These are phyloP conservation scores for Amanita molliuscula DNA, from an alignment of 768 basidiomycete genomes.

Conservation along the genomic window DNA sequence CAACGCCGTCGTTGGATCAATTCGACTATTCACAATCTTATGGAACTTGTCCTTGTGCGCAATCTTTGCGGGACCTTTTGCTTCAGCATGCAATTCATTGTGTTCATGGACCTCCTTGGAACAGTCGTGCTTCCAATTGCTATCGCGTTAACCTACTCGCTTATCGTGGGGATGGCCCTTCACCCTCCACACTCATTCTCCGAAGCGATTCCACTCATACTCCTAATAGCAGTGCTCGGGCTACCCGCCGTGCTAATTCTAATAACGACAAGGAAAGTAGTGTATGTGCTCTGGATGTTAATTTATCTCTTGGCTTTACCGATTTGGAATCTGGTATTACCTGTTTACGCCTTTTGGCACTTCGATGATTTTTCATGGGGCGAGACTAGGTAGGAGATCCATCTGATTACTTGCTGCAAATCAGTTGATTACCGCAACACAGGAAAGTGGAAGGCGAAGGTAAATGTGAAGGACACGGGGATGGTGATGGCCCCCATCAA, in stretches of 20 bases:
- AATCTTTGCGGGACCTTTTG: constrained; percentile 99
- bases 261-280: constrained; percentile 87
- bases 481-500: constrained; percentile 39
- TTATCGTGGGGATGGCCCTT: constrained; percentile 75
- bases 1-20: constrained; percentile 99
- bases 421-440: constrained; percentile 4
- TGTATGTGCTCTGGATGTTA: constrained; percentile 98
- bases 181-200: constrained; percentile 77
- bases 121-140: constrained; percentile 92
- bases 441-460: constrained; percentile 94
- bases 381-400: constrained; percentile 70
- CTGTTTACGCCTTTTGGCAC: constrained; percentile 97
- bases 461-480: constrained; percentile 71
- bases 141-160: constrained; percentile 80
- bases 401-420: constrained; percentile 7
- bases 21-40: constrained; percentile 97
- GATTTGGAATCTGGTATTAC: constrained; percentile 92
- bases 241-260: constrained; percentile 88
- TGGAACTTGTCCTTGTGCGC: constrained; percentile 95
- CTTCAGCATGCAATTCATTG: constrained; percentile 99
- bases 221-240: constrained; percentile 86
- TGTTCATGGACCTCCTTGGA: constrained; percentile 92
- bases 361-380: constrained; percentile 99
- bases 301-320: constrained; percentile 89
- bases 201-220: constrained; percentile 87